Base-by-base conservation (phyloP, 2,329 filamentous ascomycete genomes). In the Xylariaceae sp. region DNA sequence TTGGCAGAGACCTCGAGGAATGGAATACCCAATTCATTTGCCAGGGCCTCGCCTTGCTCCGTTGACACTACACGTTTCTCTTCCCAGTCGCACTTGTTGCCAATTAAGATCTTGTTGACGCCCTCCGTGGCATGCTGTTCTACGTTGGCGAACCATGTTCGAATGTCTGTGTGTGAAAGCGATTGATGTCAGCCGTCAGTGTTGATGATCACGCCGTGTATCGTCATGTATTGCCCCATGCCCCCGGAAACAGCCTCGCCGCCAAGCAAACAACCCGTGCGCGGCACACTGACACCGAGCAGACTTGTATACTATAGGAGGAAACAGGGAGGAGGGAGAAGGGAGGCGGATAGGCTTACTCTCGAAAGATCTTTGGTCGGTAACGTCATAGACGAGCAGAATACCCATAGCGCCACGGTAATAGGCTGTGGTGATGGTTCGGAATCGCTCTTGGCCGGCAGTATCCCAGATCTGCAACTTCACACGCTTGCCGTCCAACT, bases 381-480 rank as follows among this genome's bases (percentile, higher is more conserved):
- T 99, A 67, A 99, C 94, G 76, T 99, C 94, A 76, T 99, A 99
- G 51, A 97, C 92, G 61, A 99, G 81, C 71, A 97, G 78, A 65
- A 97, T 97, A 58, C 94, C 94, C 92, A 97, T 97, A 64, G 94
- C 94, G 68, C 94, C 94, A 70, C 94, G 84, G 76, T 99, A 99
- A 78, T 99, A 99, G 64, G 94, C 92, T 47, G 94, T 97, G 51
- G 94, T 99, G 76, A 99, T 99, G 62, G 94, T 99, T 64, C 94
- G 85, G 83, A 99, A 99, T 60, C 94, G 88, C 77, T 99, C 94
- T 75, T 99, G 94, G 53, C 94, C 94, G 51, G 94, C 94, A 30
- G 94, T 99, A 71, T 99, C 94, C 94, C 94, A 99, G 76, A 99
- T 99, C 79, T 99, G 94, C 71, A 99, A 78, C 81, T 99, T 99